A percentile compares a stretch with the other conserved stretches of the same genome.
Evolutionary conservation across 169 alveolate species (phyloP).

Genomic region (Plasmodium malariae): DNA sequence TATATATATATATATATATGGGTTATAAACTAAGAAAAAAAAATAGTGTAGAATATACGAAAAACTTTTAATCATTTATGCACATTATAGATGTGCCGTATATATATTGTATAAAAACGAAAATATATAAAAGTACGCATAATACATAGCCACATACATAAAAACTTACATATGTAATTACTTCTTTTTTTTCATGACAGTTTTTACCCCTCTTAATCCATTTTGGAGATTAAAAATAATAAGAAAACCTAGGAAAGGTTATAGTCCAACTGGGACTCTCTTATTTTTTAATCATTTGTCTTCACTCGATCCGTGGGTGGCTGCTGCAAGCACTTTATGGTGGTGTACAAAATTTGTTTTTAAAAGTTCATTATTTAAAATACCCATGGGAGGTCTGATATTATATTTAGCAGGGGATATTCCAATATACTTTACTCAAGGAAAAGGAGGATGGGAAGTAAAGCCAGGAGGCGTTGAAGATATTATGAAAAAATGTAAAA

Average conservation of each 20-base stretch:
- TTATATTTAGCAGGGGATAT: conserved; percentile 75
- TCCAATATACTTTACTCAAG: conserved; percentile 80
- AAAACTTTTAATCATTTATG: too few species aligned
- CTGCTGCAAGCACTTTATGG: conserved; percentile 66
- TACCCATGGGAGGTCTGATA: conserved; percentile 84
- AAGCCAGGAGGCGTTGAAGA: conserved; percentile 77
- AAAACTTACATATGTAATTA: too few species aligned
- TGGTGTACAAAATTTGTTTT: conserved; percentile 81
- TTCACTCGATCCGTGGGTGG: conserved; percentile 86
- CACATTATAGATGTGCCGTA: too few species aligned
- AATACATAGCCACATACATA: not conserved
- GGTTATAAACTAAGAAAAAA: too few species aligned
- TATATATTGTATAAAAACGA: too few species aligned
- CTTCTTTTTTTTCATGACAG: conserved; percentile 18
- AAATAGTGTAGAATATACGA: too few species aligned
- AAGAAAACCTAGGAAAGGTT: conserved; percentile 61
- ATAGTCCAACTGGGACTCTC: conserved; percentile 71
- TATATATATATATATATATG: not conserved
- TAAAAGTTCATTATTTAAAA: conserved; percentile 78
- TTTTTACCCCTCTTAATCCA: conserved; percentile 79
- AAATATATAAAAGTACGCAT: not conserved
- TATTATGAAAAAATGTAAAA: conserved; percentile 78
- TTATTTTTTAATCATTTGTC: conserved; percentile 80
- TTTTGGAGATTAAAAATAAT: conserved; percentile 79
- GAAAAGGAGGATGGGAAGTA: conserved; percentile 87